Base-by-base conservation (phyloP, 2,329 filamentous ascomycete genomes). In the Triangularia verruculosa region DNA sequence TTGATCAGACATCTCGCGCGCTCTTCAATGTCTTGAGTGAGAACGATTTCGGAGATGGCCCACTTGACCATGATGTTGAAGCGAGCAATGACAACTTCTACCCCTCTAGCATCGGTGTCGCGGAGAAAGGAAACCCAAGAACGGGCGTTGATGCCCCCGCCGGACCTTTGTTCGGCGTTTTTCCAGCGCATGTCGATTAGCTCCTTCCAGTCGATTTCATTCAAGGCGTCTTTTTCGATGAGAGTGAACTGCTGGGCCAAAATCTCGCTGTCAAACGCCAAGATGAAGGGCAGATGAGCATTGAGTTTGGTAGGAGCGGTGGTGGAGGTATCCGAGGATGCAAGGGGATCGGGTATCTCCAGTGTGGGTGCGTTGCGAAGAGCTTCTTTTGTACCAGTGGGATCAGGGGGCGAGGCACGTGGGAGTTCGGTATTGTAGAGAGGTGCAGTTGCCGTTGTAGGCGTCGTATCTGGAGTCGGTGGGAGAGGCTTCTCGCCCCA, bases 1-100 rank as follows among this genome's bases (percentile, higher is more conserved):
- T 95, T 94, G 75, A 90, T 87, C 67, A 95, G 86, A 73, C 89
- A 92, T 39, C 88, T 82, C 22, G 90, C 90, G 59, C 91, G 84
- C 76, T 95, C 91, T 65, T 89, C 86, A 11, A 89, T 76, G 62
- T 88, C 80, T 67, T 89, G 85, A 0, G 90, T 95, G 56, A 95
- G 81, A 8, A 95, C 84, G 68, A 90, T 85, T 74, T 94, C 90
- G 0, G 91, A 94, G 27, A 93, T 84, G 27, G 87, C 89, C 91
- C 91, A 95, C 74, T 94, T 94, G 66, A 93, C 91, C 79, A 94
- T 90, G 67, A 95, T 86, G 74, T 95, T 95, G 80, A 95, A 95
- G 57, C 91, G 88, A 8, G 91, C 90, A 74, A 94, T 91, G 56
- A 93, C 90, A 22, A 95, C 89, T 72, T 94, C 91, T 39, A 95